Evolutionary conservation across 768 basidiomycete genomes (phyloP).

Genomic region (Ramaria sp.): DNA sequence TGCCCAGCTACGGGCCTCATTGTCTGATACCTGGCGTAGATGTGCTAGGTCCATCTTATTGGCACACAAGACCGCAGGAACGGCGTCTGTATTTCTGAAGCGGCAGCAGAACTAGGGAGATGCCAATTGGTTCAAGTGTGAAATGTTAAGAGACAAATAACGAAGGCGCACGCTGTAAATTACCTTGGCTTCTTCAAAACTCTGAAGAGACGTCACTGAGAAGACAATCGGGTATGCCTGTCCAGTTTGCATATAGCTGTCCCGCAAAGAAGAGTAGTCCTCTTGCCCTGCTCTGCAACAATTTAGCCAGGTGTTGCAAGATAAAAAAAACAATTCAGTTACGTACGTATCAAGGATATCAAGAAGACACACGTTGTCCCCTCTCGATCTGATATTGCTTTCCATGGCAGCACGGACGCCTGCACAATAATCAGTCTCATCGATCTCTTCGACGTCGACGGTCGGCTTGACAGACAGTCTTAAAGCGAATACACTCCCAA

Average conservation of each 20-base stretch:
- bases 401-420: neutral
- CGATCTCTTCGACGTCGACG: no score
- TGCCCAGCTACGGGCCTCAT: neutral
- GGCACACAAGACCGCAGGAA: neutral
- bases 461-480: no score
- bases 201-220: neutral
- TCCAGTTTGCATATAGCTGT: no score
- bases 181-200: neutral
- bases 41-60: neutral
- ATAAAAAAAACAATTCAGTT: no score
- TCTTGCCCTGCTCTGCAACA: no score
- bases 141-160: neutral
- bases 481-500: no score
- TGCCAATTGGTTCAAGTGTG: neutral
- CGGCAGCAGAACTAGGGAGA: neutral
- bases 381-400: neutral
- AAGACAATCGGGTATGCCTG: neutral
- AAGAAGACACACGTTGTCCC: neutral
- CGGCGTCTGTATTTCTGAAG: neutral
- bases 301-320: no score
- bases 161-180: neutral
- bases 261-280: no score
- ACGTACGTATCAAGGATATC: conserved; percentile 6
- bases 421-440: no score
- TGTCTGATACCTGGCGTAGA: neutral